Evolutionary conservation across 441 rosid species (phyloP).

Genomic region (Aquilaria agallochum): DNA sequence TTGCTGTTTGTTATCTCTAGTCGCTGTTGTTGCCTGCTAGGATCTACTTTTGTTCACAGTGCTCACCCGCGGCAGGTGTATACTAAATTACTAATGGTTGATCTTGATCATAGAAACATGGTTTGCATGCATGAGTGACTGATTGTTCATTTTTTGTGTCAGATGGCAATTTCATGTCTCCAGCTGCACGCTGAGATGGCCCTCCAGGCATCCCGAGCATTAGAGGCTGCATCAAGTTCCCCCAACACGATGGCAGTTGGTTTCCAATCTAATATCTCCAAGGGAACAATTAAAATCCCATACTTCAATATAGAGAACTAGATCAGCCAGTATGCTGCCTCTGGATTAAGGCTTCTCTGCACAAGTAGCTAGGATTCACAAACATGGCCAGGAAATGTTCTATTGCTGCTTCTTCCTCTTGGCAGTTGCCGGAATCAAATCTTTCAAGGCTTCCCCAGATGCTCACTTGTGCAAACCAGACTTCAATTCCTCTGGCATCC

Average conservation of each 20-base stretch:
- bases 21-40: background rate
- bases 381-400: no score
- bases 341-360: no score
- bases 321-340: background rate
- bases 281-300: constrained; percentile 52
- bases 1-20: background rate
- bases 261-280: constrained; percentile 29
- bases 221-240: constrained; percentile 49
- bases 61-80: no score
- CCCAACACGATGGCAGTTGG: constrained; percentile 29
- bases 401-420: no score
- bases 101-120: background rate
- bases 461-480: no score
- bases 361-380: no score
- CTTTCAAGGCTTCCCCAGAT: no score
- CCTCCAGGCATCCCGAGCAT: constrained; percentile 84
- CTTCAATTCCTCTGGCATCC: no score
- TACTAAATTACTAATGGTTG: background rate
- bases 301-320: constrained; percentile 29
- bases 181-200: constrained; percentile 94
- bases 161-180: constrained; percentile 96
- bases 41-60: background rate
- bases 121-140: background rate
- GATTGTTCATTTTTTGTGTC: constrained; percentile 7
- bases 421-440: no score